phyloP scores from a whole-genome alignment of 805 yeast genomes.

The Cephaloascus albidus region DNA sequence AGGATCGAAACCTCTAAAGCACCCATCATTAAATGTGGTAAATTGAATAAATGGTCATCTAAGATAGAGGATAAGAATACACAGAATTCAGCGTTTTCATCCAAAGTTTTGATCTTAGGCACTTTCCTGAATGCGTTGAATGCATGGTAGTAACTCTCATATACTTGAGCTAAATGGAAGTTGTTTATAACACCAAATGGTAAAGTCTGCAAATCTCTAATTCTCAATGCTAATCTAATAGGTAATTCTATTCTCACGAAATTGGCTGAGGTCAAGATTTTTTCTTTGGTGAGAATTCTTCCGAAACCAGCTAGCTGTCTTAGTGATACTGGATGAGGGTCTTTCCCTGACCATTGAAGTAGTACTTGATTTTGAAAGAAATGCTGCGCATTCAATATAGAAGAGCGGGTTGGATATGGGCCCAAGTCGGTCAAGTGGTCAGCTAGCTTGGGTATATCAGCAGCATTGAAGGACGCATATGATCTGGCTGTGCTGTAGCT shows the following conservation, averaged over 20 bases:
- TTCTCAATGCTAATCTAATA: slow-evolving; percentile 70
- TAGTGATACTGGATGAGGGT: slow-evolving; percentile 87
- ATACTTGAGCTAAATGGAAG: slow-evolving; percentile 77
- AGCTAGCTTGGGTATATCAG: too few relatives aligned
- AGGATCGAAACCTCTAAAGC: slow-evolving; percentile 71
- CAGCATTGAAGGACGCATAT: too few relatives aligned
- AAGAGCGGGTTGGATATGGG: slow-evolving; percentile 24
- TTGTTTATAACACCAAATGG: slow-evolving; percentile 83
- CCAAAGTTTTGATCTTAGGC: slow-evolving; percentile 55
- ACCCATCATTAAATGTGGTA: slow-evolving; percentile 91
- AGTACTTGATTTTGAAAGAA: slow-evolving; percentile 77
- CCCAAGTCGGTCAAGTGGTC: slow-evolving; percentile 9
- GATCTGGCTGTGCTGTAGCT: too few relatives aligned
- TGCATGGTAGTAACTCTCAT: slow-evolving; percentile 81
- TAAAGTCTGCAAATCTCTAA: slow-evolving; percentile 68
- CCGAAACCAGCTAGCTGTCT: slow-evolving; percentile 88
- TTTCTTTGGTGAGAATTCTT: slow-evolving; percentile 62
- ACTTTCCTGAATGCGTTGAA: slow-evolving; percentile 78
- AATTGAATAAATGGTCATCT: slow-evolving; percentile 70
- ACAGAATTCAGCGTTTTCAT: slow-evolving; percentile 73
- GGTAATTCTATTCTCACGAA: slow-evolving; percentile 84
- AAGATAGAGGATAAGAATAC: slow-evolving; percentile 51
- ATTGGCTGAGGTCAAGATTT: slow-evolving; percentile 75
- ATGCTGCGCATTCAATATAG: slow-evolving; percentile 45
- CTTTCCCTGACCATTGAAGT: slow-evolving; percentile 48